Base-by-base conservation (phyloP, 345 rosid genomes). In the Odontarrhena argentea region DNA sequence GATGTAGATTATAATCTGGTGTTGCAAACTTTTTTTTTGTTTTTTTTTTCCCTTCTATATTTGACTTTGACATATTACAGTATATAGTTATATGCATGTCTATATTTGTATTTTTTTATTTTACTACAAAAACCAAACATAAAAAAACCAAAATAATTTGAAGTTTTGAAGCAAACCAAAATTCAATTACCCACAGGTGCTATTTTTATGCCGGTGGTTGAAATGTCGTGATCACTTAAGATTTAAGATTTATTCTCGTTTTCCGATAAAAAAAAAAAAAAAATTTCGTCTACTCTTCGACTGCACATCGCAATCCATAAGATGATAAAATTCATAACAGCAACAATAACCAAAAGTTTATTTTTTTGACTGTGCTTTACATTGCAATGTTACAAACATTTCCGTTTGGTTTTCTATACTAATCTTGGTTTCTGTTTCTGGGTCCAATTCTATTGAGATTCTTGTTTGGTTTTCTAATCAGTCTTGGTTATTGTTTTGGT, bases 191-290 rank as follows among this genome's bases (percentile, higher is more conserved):
- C 6, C 36, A 32, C 7, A 32, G 36, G 7, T 32, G 36, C 36
- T 32, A 1, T 3, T 51, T 51, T 69, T 60, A 1, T 62, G 69
- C 11, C 12, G 55, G 55, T 62, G 7, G 63, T 53, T 70, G 32
- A 61, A 43, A 1, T 11, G 55, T 62, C 62, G 74, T 74, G 79
- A 74, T 86, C 83, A 71, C 86, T 79, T 84, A 73, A 72, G 76
- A 59, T 78, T 77, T 78, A 82, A 68, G 84, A 67, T 32, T 32
- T 28, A 2, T 28, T 28, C 32, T 28, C 32, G 32, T 28, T 4
- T 28, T 28, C 22, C 22, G 22, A 18, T 18, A 0, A 18, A 18
- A 18, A 18, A 18, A 18, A 18, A 18, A 18, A 18, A n/a, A n/a
- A n/a, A n/a, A n/a, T 50, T 46, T 67, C 28, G 63, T 66, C 48